Base-by-base conservation (phyloP, 2,329 filamentous ascomycete species). In the Scolecobasidium constrictum region DNA sequence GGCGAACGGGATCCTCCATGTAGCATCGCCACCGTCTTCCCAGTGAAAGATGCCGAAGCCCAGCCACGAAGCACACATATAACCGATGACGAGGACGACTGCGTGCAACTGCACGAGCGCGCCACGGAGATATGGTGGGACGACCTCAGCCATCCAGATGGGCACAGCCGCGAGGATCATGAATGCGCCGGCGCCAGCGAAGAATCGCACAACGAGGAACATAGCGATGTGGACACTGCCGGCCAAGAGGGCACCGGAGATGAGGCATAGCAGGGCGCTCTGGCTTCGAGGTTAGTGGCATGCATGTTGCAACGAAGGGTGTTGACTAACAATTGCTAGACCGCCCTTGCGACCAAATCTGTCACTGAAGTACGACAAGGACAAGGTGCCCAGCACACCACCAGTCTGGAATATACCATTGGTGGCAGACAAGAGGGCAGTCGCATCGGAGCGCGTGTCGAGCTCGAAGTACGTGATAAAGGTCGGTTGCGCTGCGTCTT, bases 31-130 rank as follows among this genome's bases (percentile, higher is more conserved):
- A 39, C 35, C 49, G 26, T 41, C 47, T 18, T 44, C 46, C 46
- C 46, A 53, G 43, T 53, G 55, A 45, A 49, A 55, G 43, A 55
- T 53, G 11, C 48, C 49, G 45, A 52, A 49, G 33, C 52, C 52
- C 48, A 52, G 52, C 36, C 50, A 54, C 12, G 43, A 46, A 7
- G 51, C 52, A 33, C 52, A 45, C 4, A 41, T 49, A 34, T 53
- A 53, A 4, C 50, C 51, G 15, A 51, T 39, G 5, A 48, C 47
- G 35, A 53, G 51, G 21, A 47, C 50, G 22, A 54, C 49, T 20
- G 49, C 52, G 36, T 52, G 50, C 49, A 53, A 49, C n/a, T 50
- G 50, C 34, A 54, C 52, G 36, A 54, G 49, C 34, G 52, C 47
- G 21, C 52, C 52, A 18, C 52, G 49, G n/a, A 52, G 45, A 3